Conservation (phyloP, 495 filamentous ascomycete genomes). For the Neurospora sp. region DNA sequence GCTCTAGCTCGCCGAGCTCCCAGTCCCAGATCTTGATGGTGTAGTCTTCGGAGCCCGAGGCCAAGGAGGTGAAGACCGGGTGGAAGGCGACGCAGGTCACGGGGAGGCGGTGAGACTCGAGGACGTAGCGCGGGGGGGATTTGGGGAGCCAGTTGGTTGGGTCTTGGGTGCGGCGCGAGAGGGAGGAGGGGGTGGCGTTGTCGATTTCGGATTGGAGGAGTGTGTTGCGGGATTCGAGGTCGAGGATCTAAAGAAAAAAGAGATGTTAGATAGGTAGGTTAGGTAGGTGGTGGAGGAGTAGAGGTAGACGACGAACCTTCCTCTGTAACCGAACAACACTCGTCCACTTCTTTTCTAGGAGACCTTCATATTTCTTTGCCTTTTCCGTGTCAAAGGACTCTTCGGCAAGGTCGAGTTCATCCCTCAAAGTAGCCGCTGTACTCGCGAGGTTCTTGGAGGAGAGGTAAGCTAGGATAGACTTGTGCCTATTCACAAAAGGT, state of each 20-base stretch:
- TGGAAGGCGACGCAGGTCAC: slow-evolving; percentile 87
- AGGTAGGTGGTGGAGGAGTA: background rate
- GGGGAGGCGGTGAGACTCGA: slow-evolving; percentile 68
- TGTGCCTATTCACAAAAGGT: slow-evolving; percentile 48
- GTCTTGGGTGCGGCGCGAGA: slow-evolving; percentile 56
- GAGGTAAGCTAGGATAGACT: slow-evolving; percentile 79
- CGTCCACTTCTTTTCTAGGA: slow-evolving; percentile 91
- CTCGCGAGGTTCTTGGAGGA: slow-evolving; percentile 51
- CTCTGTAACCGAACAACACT: slow-evolving; percentile 77
- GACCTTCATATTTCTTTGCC: slow-evolving; percentile 71
- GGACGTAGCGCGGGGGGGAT: slow-evolving; percentile 60
- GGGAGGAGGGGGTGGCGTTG: slow-evolving; percentile 65
- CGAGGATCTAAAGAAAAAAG: slow-evolving; percentile 57
- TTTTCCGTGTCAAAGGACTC: slow-evolving; percentile 60
- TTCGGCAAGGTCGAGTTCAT: slow-evolving; percentile 50
- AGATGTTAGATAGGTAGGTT: background rate
- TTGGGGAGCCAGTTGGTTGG: slow-evolving; percentile 75
- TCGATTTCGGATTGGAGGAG: slow-evolving; percentile 74
- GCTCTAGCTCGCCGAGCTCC: slow-evolving; percentile 83
- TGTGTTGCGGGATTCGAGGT: slow-evolving; percentile 63
- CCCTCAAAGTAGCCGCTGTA: slow-evolving; percentile 52
- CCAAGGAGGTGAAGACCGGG: slow-evolving; percentile 77
- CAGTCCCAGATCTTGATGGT: slow-evolving; percentile 94
- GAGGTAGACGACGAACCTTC: slow-evolving; percentile 46
- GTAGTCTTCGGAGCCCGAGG: slow-evolving; percentile 75